Evolutionary conservation across 306 rosid species (phyloP), one percentile per base, ranked within the genome.

Genomic region (Fragaria nilgerrensis): DNA sequence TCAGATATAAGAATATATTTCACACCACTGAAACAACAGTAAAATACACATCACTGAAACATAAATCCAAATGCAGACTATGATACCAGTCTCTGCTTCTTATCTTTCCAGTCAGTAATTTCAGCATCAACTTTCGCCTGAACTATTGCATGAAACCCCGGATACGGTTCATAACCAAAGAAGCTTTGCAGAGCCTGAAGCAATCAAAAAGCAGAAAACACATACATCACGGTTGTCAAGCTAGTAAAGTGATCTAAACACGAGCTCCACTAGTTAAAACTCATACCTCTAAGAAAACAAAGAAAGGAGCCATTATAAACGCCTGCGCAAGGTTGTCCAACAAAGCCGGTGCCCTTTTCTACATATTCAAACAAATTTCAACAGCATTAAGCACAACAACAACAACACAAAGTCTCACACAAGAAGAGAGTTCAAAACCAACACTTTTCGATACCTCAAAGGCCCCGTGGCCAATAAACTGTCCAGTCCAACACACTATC

Each of bases 271-370:
- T 53, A 63, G n/a, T 29, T 7, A 19, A 75, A 75, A 29, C 2
- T 16, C 71, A 75, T 84, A 92, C 97, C 98, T 92, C 98, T 39
- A 92, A 86, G 84, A 94, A 79, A 68, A 94, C 98, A 82, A 94
- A 90, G 89, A 94, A 89, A 49, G 97, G 97, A 82, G 92, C 96
- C 97, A 94, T 94, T 69, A 89, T 39, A 58, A 94, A 82, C 73
- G 98, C 97, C 50, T 92, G 97, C 50, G 76, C 59, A 69, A 92
- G 88, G 86, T 92, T 90, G 86, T 94, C 93, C 80, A 90, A 79
- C 72, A 92, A 89, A 78, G 98, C 94, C 14, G 97, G 97, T 45
- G 97, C 93, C 62, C 92, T 86, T 84, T 84, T 89, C 96, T 94
- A 85, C 55, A 67, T 23, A 76, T n/a, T 48, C 50, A 58, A 43